These are phyloP conservation scores for Trametes cingulata DNA, from an alignment of 768 basidiomycete species.

Conservation along the genomic window DNA sequence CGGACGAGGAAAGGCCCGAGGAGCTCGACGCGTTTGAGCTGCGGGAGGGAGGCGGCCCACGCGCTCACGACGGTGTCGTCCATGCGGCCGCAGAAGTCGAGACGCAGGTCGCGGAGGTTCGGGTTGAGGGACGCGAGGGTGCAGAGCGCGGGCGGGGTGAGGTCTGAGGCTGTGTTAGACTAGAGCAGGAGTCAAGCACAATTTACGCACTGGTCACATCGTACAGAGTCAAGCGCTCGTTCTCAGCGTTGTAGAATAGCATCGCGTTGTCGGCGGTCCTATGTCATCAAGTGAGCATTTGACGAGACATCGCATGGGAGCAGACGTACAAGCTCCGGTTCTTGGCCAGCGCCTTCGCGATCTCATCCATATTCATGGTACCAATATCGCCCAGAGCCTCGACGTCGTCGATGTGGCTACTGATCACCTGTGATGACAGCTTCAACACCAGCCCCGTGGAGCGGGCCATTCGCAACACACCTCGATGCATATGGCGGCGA, in stretches of 20 bases:
- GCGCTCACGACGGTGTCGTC: slow-evolving; percentile 57
- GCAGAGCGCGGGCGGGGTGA: slow-evolving; percentile 64
- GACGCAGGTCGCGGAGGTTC: slow-evolving; percentile 72
- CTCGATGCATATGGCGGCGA: slow-evolving; percentile 81
- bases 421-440: slow-evolving; percentile 66
- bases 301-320: background rate
- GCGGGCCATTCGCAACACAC: slow-evolving; percentile 39
- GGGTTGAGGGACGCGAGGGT: slow-evolving; percentile 83
- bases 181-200: background rate
- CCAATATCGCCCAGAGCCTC: slow-evolving; percentile 90
- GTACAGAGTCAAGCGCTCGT: slow-evolving; percentile 70
- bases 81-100: slow-evolving; percentile 87
- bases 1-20: slow-evolving; percentile 88
- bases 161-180: slow-evolving; percentile 44
- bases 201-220: slow-evolving; percentile 83
- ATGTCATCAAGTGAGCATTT: background rate
- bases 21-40: slow-evolving; percentile 73
- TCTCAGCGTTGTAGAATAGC: slow-evolving; percentile 79
- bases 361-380: slow-evolving; percentile 76
- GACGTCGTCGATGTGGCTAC: slow-evolving; percentile 84
- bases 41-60: slow-evolving; percentile 63
- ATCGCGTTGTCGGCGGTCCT: slow-evolving; percentile 59
- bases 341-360: slow-evolving; percentile 80
- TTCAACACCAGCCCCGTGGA: background rate
- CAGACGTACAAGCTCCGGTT: slow-evolving; percentile 74